Evolutionary conservation across 192 early-diverging fungal genomes (phyloP), one percentile per base, ranked within the genome.

Genomic region (Chytriomyces sp.): DNA sequence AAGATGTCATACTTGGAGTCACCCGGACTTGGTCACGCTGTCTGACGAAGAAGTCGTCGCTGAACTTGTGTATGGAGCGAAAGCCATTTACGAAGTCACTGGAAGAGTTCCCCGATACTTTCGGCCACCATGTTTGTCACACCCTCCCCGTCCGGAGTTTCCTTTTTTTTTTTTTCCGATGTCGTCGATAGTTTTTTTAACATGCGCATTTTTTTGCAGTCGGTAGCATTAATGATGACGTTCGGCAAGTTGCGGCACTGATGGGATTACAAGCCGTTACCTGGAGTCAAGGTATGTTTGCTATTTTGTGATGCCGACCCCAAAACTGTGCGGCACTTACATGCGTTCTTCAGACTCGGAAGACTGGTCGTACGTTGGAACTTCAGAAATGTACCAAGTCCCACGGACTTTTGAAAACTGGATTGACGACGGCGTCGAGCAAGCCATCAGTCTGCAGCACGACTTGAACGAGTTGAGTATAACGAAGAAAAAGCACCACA

Each of bases 31-130:
- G 7, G 91, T 91, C 35, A 79, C 85, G 8, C 68, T 90, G 53
- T 88, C 89, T 7, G 91, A 91, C 69, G 90, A 87, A 63, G 89
- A 92, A 66, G 85, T 93, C 45, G 77, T 92, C 48, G 89, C 88
- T 62, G 91, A 93, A 78, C 69, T 94, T 20, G 85, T 87, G 63
- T 93, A 90, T 83, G 91, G 86, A 35, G 35, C 35, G 1, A 35
- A 35, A 35, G 0, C 35, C 35, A 35, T 35, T 35, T 35, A 35
- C 35, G 35, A 35, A 35, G 35, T 35, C 35, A 35, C 35, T 35
- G 35, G 35, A 35, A 35, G 35, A 4, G 35, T 35, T 35, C 35
- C 35, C 35, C 16, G 86, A 57, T 13, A 13, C 20, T 57, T 13
- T 13, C 35, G 35, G 0, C 35, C 35, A 35, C 35, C 35, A 35